Evolutionary conservation across 495 filamentous ascomycete species (phyloP), one percentile per base, ranked within the genome.

Genomic region (Hypoxylon fuscum): DNA sequence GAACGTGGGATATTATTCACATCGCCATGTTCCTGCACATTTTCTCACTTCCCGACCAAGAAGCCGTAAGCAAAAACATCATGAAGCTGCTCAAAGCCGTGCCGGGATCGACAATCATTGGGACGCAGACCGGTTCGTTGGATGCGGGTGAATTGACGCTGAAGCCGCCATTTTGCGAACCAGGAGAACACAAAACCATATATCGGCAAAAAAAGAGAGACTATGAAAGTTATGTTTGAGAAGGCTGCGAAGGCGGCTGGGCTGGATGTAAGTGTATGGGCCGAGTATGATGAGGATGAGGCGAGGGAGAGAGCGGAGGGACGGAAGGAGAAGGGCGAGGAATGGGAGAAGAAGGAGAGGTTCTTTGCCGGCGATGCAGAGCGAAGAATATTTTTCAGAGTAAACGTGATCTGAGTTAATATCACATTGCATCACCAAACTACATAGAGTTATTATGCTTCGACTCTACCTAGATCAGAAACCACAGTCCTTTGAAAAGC

Each of bases 21-120:
- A 71, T 79, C 0, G 66, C 66, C 8, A 79, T 78, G 0, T 82
- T 88, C 61, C 76, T 89, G 48, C 84, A 88, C 52, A 72, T 86
- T 10, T 89, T 60, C 38, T 4, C 56, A 10, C 51, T 37, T n/a
- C 22, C 32, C 9, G 47, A 54, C 1, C 56, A 60, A 42, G 27
- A 51, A 20, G 18, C 22, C n/a, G 56, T 42, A 14, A 2, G 53
- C 18, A 48, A 11, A 25, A 45, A 37, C 23, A 49, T 57, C 22
- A 42, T 57, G 23, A 41, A 44, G n/a, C 29, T 57, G 8, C 57
- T 61, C 10, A 45, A 34, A 45, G 50, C 27, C 20, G 27, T 32
- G 45, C 47, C 57, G 29, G 47, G 57, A 3, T 43, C 34, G 41
- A 27, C 29, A 10, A 34, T 59, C 34, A 12, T 50, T 3, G 55